These are phyloP conservation scores for Podospora anserina DNA, from an alignment of 495 filamentous ascomycete species.

Conservation along the genomic window DNA sequence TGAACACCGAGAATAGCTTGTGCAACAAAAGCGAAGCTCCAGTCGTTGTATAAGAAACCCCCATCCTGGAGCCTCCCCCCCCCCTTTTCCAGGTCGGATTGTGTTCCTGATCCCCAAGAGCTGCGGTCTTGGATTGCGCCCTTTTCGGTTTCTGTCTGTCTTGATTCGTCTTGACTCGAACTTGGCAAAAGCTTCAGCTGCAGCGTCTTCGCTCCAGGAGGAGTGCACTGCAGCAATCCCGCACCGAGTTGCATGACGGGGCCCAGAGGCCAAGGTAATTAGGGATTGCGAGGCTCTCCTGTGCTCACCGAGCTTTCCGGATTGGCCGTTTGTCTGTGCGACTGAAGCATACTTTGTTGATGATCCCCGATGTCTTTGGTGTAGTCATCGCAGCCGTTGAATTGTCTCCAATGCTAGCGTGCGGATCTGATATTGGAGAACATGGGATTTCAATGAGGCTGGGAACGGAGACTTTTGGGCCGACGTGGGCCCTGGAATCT, in stretches of 20 bases:
- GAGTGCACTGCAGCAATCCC: background rate
- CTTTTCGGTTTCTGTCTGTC: background rate
- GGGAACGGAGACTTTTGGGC: background rate
- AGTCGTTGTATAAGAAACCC: background rate
- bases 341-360: background rate
- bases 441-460: conserved; percentile 6
- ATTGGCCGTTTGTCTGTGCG: background rate
- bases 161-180: conserved; percentile 1
- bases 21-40: background rate
- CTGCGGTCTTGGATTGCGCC: conserved; percentile 9
- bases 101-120: conserved; percentile 9
- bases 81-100: background rate
- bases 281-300: background rate
- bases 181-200: conserved; percentile 13
- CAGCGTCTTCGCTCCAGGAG: background rate
- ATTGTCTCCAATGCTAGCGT: background rate
- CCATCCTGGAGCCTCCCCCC: background rate
- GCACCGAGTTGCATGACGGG: background rate
- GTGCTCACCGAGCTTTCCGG: background rate
- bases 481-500: conserved; percentile 16
- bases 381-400: background rate
- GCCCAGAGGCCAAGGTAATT: background rate
- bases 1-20: background rate
- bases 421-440: background rate
- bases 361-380: background rate